Evolutionary conservation across 225 moss, liverwort and hornwort genomes (phyloP).

Genomic region (Marchantia paleacea): DNA sequence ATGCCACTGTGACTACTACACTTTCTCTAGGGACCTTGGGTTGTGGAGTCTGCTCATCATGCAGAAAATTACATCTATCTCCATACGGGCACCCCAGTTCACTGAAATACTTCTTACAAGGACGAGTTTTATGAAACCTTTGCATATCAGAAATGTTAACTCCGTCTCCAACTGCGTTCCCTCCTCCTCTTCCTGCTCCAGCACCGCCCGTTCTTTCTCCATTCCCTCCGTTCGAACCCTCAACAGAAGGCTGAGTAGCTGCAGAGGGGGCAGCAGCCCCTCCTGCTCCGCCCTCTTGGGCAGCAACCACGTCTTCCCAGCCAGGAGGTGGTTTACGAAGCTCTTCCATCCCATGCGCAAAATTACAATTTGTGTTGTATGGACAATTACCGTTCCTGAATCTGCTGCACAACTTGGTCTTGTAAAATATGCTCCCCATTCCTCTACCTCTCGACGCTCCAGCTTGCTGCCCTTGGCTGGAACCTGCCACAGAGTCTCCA

Average conservation of each 20-base stretch:
- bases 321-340: conserved; percentile 42
- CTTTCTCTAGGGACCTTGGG: conserved; percentile 32
- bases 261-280: conserved; percentile 6
- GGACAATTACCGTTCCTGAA: conserved; percentile 90
- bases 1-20: conserved; percentile 30
- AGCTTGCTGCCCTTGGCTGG: conserved; percentile 50
- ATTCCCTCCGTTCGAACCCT: conserved; percentile 5
- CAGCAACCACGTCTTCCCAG: conserved; percentile 79
- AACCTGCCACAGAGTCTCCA: conserved; percentile 32
- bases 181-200: conserved; percentile 34
- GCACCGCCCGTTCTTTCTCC: conserved; percentile 23
- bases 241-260: conserved; percentile 12
- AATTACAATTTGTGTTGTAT: conserved; percentile 92
- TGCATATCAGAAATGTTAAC: conserved; percentile 62
- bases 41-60: conserved; percentile 53
- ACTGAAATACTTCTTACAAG: conserved; percentile 92
- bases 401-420: conserved; percentile 93
- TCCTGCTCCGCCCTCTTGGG: conserved; percentile 48
- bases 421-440: conserved; percentile 85
- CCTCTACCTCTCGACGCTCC: conserved; percentile 62
- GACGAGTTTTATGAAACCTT: conserved; percentile 94
- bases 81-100: conserved; percentile 90
- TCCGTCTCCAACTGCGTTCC: conserved; percentile 9
- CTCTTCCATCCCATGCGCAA: conserved; percentile 98
- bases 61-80: conserved; percentile 92